A percentile compares a stretch with the other conserved stretches of the same genome.
Evolutionary conservation across 495 filamentous ascomycete species (phyloP).

Genomic region (Aspergillus diversus): DNA sequence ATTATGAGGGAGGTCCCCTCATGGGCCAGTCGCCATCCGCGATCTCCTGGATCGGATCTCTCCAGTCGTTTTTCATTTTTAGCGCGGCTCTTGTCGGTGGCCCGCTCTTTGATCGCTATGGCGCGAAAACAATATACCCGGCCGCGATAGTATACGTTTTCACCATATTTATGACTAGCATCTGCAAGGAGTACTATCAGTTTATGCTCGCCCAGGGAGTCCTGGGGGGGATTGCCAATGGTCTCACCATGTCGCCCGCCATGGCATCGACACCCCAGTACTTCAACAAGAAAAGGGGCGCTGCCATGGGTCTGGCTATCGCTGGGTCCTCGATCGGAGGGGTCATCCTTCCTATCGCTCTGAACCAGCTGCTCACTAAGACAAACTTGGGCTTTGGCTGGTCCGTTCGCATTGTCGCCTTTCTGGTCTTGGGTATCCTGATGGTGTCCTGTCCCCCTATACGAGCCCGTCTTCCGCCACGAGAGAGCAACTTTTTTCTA

Average conservation of each 20-base stretch:
- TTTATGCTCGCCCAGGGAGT: constrained; percentile 33
- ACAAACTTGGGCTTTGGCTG: constrained; percentile 58
- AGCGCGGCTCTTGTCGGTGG: constrained; percentile 27
- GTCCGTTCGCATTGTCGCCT: constrained; percentile 61
- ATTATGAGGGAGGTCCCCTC: too few relatives aligned
- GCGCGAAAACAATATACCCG: constrained; percentile 14
- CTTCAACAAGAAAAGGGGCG: constrained; percentile 38
- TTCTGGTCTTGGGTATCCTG: constrained; percentile 56
- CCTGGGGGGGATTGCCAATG: constrained; percentile 21
- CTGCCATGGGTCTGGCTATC: constrained; percentile 38
- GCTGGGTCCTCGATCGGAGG: constrained; percentile 43
- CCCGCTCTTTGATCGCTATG: constrained; percentile 35
- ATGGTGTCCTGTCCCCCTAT: constrained; percentile 45
- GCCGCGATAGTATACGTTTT: constrained; percentile 29
- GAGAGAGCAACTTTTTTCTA: constrained; percentile 46
- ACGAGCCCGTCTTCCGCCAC: constrained; percentile 47
- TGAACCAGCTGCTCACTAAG: constrained; percentile 17
- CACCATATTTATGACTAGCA: constrained; percentile 50
- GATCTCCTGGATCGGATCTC: constrained; percentile 52
- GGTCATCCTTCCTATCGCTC: constrained; percentile 32
- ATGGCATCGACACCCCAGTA: constrained; percentile 35
- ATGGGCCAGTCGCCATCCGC: too few relatives aligned
- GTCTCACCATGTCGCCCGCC: constrained; percentile 26
- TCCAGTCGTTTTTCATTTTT: constrained; percentile 40
- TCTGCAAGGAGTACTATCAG: constrained; percentile 39